Base-by-base conservation (phyloP, 2,329 filamentous ascomycete genomes). In the Ascochyta pisi region DNA sequence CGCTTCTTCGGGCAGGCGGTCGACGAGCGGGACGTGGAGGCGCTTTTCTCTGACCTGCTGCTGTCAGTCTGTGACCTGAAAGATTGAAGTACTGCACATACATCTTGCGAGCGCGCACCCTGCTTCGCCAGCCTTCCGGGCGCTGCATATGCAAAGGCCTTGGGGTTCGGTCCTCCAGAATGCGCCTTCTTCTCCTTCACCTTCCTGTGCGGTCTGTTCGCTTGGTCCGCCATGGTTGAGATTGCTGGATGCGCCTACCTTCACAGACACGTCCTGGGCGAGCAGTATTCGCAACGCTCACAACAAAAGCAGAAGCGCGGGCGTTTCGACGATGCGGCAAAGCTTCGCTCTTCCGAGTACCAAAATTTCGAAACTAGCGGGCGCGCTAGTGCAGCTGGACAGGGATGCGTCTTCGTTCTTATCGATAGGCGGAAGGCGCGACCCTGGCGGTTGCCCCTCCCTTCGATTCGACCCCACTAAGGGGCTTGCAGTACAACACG, bases 21-120 rank as follows among this genome's bases (percentile, higher is more conserved):
- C 95, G 79, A 98, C 90, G 74, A 96, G 89, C 40, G 95, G 95
- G 16, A 99, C 95, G 83, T 99, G 96, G 35, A 98, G 84, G 57
- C 94, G 87, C 79, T 96, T 97, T 79, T 99, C 96, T 83, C 92
- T 95, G 77, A 96, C 88, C 89, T 93, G 71, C 12, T 6, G 0
- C 15, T 38, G 37, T 70, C 35, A 69, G 60, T 16, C 8, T 1
- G n/a, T 6, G n/a, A 6, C 0, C 3, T 1, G 3, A 8, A 9
- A 16, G 4, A 5, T 4, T 12, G 24, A n/a, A 42, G 22, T 15
- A 31, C 34, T 27, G 37, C 3, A 16, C 80, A 26, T 79, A 89
- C 87, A 84, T 91, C 89, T 70, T 88, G 84, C 56, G 87, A 89
- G 71, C 90, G 83, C 49, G 88, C 87, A 5, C 89, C 90, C 63